Base-by-base conservation (phyloP, 371 early-diverging fungal species). In the Nematocida sp. region DNA sequence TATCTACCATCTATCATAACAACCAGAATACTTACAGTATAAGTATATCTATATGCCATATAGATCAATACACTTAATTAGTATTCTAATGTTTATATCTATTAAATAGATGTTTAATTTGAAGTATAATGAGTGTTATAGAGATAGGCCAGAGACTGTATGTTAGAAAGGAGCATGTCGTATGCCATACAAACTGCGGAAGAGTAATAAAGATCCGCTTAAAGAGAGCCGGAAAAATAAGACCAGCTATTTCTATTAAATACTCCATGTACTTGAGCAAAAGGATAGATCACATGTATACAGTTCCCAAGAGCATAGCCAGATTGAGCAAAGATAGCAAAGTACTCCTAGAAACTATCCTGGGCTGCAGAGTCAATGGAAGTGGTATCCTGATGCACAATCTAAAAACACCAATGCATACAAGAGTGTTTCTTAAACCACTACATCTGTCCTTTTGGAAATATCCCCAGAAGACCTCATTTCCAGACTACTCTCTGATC, bases 171-270 rank as follows among this genome's bases (percentile, higher is more conserved):
- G 48, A 57, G n/a, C 34, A 70, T 61, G 48, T 70, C 5, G 55
- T 70, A 23, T 70, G 74, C 49, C 58, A 61, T 41, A 70, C 74
- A 5, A 2, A 19, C 25, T 70, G 74, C 38, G 32, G 29, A 4
- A 38, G 45, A 23, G 32, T 70, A n/a, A 11, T 70, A 13, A 58
- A 61, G 27, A 25, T 70, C 9, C 60, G 60, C 27, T 37, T 60
- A 21, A 55, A 46, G 25, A 61, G 35, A 11, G 23, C 43, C 9
- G n/a, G 21, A 3, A 17, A 29, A 7, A 61, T 61, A 3, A 37
- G 46, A 0, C 74, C 74, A 31, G 74, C 57, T 21, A 49, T 60
- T 5, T 29, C 58, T 23, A 70, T 70, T 34, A 70, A 70, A 31
- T 70, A 70, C 43, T 45, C 31, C n/a, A 32, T 25, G 34, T 70